Percentiles rank a stretch among this genome's conserved stretches.
phyloP scores from a whole-genome alignment of 352 stramenopile species.

The Phytophthora podocarpi region DNA sequence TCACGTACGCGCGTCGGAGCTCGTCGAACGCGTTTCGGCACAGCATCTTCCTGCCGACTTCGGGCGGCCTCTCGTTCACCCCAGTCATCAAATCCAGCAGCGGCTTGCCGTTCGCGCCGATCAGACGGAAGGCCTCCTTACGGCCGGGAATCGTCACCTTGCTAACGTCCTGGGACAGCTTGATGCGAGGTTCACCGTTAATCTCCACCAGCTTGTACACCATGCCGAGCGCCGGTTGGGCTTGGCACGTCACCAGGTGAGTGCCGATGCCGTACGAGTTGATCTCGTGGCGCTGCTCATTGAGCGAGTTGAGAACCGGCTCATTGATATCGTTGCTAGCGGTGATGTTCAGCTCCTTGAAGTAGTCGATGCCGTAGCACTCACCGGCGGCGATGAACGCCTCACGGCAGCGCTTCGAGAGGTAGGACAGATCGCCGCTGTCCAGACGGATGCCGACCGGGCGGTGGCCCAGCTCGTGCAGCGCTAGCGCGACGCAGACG shows the following conservation, averaged over 20 bases:
- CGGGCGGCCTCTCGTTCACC: slow-evolving; percentile 80
- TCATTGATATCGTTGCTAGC: slow-evolving; percentile 99
- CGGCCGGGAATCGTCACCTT: slow-evolving; percentile 95
- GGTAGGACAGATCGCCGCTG: slow-evolving; percentile 97
- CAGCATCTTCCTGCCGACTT: slow-evolving; percentile 88
- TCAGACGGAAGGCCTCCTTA: slow-evolving; percentile 92
- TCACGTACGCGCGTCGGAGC: slow-evolving; percentile 94
- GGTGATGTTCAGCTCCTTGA: slow-evolving; percentile 92
- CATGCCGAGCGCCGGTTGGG: slow-evolving; percentile 97
- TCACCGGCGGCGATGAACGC: slow-evolving; percentile 61
- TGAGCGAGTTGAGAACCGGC: slow-evolving; percentile 93
- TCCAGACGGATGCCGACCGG: slow-evolving; percentile 96
- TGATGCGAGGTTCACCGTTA: slow-evolving; percentile 95
- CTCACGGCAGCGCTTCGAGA: slow-evolving; percentile 90
- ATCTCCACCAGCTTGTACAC: slow-evolving; percentile 99
- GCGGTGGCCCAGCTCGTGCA: slow-evolving; percentile 92
- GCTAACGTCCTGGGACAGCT: slow-evolving; percentile 96
- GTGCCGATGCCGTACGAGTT: slow-evolving; percentile 96
- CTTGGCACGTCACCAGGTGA: slow-evolving; percentile 97
- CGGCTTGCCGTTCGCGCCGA: slow-evolving; percentile 86
- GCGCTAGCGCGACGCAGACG: slow-evolving; percentile 93
- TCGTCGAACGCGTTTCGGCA: slow-evolving; percentile 97
- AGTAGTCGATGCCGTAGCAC: slow-evolving; percentile 72
- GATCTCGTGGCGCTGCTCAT: slow-evolving; percentile 95
- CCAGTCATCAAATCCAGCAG: slow-evolving; percentile 93